Evolutionary conservation across 768 basidiomycete species (phyloP).

Genomic region (Boletus fagicola): DNA sequence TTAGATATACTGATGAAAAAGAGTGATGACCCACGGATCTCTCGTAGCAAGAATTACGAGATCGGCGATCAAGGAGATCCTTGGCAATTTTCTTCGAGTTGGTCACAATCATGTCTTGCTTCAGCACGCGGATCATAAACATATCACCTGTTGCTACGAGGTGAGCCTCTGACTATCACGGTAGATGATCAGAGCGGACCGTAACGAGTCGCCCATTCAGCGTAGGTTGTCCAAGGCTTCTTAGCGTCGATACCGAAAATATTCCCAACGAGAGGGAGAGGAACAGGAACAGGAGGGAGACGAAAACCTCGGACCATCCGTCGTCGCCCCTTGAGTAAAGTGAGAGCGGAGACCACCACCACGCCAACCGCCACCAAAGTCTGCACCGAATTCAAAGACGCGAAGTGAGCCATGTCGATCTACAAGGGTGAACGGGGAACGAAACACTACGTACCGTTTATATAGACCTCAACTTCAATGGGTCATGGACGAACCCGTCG

Average conservation of each 20-base stretch:
- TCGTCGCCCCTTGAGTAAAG: conserved; percentile 6
- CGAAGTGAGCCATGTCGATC: neutral
- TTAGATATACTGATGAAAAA: neutral
- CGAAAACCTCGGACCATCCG: neutral
- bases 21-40: conserved; percentile 11
- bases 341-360: neutral
- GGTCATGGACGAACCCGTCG: neutral
- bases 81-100: conserved; percentile 27
- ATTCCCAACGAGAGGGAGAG: conserved; percentile 20
- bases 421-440: neutral
- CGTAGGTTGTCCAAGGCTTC: conserved; percentile 21
- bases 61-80: conserved; percentile 30
- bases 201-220: conserved; percentile 19
- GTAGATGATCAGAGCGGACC: conserved; percentile 1
- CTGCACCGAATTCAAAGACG: neutral
- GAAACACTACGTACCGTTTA: neutral
- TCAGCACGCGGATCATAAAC: conserved; percentile 21
- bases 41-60: conserved; percentile 18
- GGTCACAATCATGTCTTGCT: conserved; percentile 25
- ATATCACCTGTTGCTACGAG: conserved; percentile 14
- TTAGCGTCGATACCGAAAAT: conserved; percentile 15
- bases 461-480: neutral
- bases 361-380: neutral
- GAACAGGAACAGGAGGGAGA: conserved; percentile 19
- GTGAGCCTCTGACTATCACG: neutral